These are phyloP conservation scores for Onygena corvina DNA, from an alignment of 2,329 filamentous ascomycete genomes.

Conservation along the genomic window DNA sequence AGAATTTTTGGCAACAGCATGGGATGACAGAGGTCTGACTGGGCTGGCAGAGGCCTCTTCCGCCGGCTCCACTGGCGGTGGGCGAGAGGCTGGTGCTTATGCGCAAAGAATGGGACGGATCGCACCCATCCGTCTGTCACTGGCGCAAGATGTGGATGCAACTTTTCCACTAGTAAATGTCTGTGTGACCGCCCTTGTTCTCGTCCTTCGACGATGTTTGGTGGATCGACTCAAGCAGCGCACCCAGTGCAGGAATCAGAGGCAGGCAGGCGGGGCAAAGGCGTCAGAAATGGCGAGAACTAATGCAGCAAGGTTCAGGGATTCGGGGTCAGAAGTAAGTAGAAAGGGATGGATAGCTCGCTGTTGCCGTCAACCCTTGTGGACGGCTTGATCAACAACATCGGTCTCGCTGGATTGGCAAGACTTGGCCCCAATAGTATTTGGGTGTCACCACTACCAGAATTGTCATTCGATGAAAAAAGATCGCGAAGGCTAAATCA, in stretches of 20 bases:
- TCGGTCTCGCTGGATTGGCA: conserved; percentile 2
- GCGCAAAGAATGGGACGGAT: conserved; percentile 6
- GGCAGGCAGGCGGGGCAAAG: conserved; percentile 2
- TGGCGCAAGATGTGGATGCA: conserved; percentile 18
- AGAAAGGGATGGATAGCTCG: not conserved
- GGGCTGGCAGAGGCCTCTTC: conserved; percentile 2
- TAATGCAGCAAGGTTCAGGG: conserved; percentile 8
- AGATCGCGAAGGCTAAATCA: conserved; percentile 3
- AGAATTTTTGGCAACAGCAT: conserved; percentile 2
- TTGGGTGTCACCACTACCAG: conserved; percentile 2
- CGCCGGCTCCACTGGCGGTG: not conserved
- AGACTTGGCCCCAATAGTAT: conserved; percentile 9
- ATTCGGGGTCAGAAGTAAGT: conserved; percentile 2
- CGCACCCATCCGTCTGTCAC: conserved; percentile 14
- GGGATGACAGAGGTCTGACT: conserved; percentile 2
- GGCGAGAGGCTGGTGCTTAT: conserved; percentile 6
- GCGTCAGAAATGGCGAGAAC: conserved; percentile 2
- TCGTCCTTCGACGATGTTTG: conserved; percentile 6
- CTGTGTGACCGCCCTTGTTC: conserved; percentile 12
- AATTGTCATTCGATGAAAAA: not conserved
- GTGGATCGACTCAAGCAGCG: conserved; percentile 5
- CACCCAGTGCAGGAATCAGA: not conserved
- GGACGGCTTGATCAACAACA: conserved; percentile 5
- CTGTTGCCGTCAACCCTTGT: not conserved
- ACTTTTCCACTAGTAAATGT: conserved; percentile 16